These are phyloP conservation scores for Clarireedia homoeocarpa DNA, from an alignment of 2,329 filamentous ascomycete genomes.

Conservation along the genomic window DNA sequence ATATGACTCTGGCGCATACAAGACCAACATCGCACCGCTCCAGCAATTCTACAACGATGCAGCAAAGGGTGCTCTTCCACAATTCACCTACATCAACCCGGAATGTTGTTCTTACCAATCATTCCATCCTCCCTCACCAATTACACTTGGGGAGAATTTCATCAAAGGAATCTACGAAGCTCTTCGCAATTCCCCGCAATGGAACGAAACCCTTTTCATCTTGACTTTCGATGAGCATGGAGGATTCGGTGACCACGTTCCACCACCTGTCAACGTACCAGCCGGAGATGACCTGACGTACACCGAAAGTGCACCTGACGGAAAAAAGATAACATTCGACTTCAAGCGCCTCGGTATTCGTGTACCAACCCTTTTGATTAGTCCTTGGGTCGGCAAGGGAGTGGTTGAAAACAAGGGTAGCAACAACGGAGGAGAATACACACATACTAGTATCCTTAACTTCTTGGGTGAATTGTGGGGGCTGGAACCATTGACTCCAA, in stretches of 20 bases:
- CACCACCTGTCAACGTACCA: conserved; percentile 34
- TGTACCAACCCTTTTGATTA: conserved; percentile 37
- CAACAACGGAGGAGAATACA: conserved; percentile 35
- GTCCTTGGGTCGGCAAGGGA: conserved; percentile 36
- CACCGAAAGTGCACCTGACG: conserved; percentile 31
- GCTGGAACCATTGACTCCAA: conserved; percentile 20
- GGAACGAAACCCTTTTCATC: conserved; percentile 40
- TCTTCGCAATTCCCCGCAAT: conserved; percentile 36
- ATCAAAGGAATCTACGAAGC: conserved; percentile 40
- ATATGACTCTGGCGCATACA: conserved; percentile 27
- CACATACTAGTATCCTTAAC: conserved; percentile 37
- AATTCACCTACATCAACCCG: conserved; percentile 42
- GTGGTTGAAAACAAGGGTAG: conserved; percentile 33
- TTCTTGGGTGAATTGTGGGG: conserved; percentile 37
- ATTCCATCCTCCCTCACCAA: conserved; percentile 38
- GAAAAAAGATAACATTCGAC: conserved; percentile 31
- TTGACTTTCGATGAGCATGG: conserved; percentile 41
- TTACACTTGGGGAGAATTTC: conserved; percentile 37
- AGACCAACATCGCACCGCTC: conserved; percentile 32
- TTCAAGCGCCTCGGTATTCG: conserved; percentile 37
- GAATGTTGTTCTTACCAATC: conserved; percentile 43
- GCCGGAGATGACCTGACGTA: conserved; percentile 31
- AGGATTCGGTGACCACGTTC: conserved; percentile 40
- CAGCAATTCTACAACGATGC: conserved; percentile 39
- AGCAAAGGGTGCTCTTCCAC: conserved; percentile 34